phyloP scores from a whole-genome alignment of 2,329 filamentous ascomycete species.

The Sporothrix luriei region DNA sequence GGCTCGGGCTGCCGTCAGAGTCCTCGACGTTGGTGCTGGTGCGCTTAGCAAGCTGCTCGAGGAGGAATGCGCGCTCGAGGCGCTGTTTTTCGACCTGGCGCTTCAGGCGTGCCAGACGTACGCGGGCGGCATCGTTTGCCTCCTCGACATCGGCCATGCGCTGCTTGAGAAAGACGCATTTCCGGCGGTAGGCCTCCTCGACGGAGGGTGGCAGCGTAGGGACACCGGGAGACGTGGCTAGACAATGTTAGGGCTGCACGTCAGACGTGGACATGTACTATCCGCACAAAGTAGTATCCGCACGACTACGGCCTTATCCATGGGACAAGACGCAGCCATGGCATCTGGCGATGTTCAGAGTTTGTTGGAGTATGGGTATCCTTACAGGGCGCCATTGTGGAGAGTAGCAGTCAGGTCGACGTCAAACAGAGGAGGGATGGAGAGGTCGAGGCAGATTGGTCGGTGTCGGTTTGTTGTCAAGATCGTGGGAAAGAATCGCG shows the following conservation, averaged over 20 bases:
- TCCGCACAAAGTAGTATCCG: too few relatives aligned
- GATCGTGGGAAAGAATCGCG: neutral
- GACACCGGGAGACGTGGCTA: conserved; percentile 21
- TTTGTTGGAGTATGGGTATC: neutral
- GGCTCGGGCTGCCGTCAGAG: conserved; percentile 76
- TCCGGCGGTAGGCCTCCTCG: conserved; percentile 91
- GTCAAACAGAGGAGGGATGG: neutral
- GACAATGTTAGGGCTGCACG: neutral
- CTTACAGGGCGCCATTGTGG: conserved; percentile 35
- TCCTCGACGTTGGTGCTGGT: conserved; percentile 76
- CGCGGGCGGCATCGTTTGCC: conserved; percentile 80
- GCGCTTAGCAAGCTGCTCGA: conserved; percentile 72
- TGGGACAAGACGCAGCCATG: neutral
- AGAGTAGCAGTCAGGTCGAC: neutral
- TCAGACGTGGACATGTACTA: neutral
- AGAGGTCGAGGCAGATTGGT: neutral
- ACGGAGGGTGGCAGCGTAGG: conserved; percentile 79
- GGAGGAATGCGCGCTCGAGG: conserved; percentile 75
- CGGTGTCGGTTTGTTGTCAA: neutral
- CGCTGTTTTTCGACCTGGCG: conserved; percentile 90
- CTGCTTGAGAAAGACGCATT: conserved; percentile 93
- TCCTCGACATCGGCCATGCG: conserved; percentile 90
- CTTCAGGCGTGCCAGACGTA: conserved; percentile 77
- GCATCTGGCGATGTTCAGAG: neutral
- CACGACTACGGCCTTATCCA: neutral